Conservation (phyloP, 306 rosid species). For the Senna tora region DNA sequence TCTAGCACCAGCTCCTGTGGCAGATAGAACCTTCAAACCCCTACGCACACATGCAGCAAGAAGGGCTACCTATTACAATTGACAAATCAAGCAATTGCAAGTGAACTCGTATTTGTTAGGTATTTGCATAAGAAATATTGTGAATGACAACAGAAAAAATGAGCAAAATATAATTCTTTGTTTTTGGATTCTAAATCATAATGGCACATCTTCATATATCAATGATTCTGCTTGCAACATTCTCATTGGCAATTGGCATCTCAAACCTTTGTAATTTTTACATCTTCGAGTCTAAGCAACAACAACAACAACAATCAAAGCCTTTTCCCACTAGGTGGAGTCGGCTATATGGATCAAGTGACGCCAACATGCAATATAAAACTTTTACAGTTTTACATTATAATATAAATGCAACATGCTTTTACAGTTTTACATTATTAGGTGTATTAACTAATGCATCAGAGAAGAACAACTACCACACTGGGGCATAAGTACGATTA, state of each 20-base stretch:
- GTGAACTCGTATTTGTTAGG: conserved; percentile 34
- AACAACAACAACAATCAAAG: no score
- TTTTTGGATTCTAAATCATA: conserved; percentile 21
- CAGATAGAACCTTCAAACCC: conserved; percentile 91
- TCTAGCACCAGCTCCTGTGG: conserved; percentile 97
- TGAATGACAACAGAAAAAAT: conserved; percentile 12
- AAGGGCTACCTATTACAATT: conserved; percentile 84
- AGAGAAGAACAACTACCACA: neutral
- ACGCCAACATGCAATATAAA: no score
- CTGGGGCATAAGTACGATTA: neutral
- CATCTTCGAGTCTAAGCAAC: conserved; percentile 14
- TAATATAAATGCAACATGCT: conserved; percentile 6
- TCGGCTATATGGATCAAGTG: no score
- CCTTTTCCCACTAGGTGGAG: no score
- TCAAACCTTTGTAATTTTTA: conserved; percentile 17
- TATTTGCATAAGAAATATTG: conserved; percentile 27
- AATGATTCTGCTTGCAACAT: neutral
- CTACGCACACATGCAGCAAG: conserved; percentile 95
- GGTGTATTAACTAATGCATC: neutral
- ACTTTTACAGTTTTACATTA: no score
- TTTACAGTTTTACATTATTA: neutral
- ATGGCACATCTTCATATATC: conserved; percentile 7
- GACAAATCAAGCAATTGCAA: conserved; percentile 46
- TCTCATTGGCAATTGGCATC: conserved; percentile 31
- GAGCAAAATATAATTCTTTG: neutral